Base-by-base conservation (phyloP, 106 monocot genomes). In the Dioscorea zingiberensis region DNA sequence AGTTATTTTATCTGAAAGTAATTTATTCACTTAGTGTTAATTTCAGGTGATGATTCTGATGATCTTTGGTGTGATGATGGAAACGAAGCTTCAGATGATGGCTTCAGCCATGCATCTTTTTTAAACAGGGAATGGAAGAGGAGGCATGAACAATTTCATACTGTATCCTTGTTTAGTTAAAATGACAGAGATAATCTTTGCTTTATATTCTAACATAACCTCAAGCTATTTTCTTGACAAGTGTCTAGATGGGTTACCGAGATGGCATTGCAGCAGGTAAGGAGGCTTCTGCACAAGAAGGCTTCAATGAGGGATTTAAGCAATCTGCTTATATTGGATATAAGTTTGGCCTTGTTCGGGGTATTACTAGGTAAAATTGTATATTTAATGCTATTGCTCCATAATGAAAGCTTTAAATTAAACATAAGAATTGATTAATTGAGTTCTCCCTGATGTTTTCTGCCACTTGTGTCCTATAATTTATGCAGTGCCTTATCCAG, bases 221-320 rank as follows among this genome's bases (percentile, higher is more conserved):
- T 47, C 9, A 17, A 61, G 16, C 18, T 18, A 14, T 15, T 57
- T 69, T 48, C 71, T 84, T 76, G 44, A 74, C 55, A 70, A 57
- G 47, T 65, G 63, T 54, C 25, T 76, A 72, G 87, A 86, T 84
- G 73, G 97, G 97, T 16, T 97, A 92, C 60, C 68, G 88, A 48
- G 92, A 92, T 66, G 97, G 97, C 59, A 74, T 88, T 47, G 74
- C 77, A 25, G 77, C 73, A 60, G 97, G 92, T 25, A 85, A 92
- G 70, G 81, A 97, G 74, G 80, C 76, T 61, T 83, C 88, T 48
- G 85, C 86, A 13, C 91, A 97, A 64, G 79, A 86, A 71, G 97
- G 92, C 44, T 97, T 88, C 58, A 88, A 88, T 79, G 66, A 54
- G 63, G 97, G 92, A 23, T 92, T 83, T 71, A 79, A 71, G 67